Conservation (phyloP, 2,329 filamentous ascomycete genomes). For the Aschersonia sp. region DNA sequence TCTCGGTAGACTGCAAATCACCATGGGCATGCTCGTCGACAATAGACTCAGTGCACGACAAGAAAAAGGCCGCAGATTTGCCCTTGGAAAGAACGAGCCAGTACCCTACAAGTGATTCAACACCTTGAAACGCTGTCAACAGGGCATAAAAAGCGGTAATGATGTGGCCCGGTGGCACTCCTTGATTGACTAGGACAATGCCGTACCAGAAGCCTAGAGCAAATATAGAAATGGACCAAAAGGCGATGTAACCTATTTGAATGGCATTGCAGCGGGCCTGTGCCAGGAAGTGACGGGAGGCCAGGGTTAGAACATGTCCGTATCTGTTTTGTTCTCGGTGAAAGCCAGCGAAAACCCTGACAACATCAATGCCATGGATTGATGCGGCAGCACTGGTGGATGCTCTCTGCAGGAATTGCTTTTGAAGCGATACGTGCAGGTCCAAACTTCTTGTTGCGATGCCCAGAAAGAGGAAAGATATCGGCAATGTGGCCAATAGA, state of each 20-base stretch:
- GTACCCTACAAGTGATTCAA: constrained; percentile 62
- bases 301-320: constrained; percentile 34
- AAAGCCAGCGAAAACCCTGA: constrained; percentile 75
- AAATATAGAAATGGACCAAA: constrained; percentile 67
- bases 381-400: constrained; percentile 59
- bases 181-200: constrained; percentile 48
- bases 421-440: constrained; percentile 53
- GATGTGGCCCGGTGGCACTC: constrained; percentile 49
- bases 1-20: background rate
- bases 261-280: constrained; percentile 55
- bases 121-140: constrained; percentile 58
- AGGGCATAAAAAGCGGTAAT: constrained; percentile 78
- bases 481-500: constrained; percentile 56
- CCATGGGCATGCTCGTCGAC: background rate
- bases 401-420: constrained; percentile 49
- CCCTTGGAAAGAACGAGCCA: constrained; percentile 69
- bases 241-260: constrained; percentile 59
- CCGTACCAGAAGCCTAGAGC: constrained; percentile 87
- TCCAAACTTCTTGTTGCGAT: constrained; percentile 47
- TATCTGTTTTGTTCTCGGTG: constrained; percentile 57
- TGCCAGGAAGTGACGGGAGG: constrained; percentile 47
- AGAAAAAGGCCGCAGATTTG: constrained; percentile 51
- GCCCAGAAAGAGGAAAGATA: constrained; percentile 46
- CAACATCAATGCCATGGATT: constrained; percentile 61
- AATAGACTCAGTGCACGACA: constrained; percentile 24